Evolutionary conservation across 129 eudicot species (phyloP).

Genomic region (Saposhnikovia divaricata): DNA sequence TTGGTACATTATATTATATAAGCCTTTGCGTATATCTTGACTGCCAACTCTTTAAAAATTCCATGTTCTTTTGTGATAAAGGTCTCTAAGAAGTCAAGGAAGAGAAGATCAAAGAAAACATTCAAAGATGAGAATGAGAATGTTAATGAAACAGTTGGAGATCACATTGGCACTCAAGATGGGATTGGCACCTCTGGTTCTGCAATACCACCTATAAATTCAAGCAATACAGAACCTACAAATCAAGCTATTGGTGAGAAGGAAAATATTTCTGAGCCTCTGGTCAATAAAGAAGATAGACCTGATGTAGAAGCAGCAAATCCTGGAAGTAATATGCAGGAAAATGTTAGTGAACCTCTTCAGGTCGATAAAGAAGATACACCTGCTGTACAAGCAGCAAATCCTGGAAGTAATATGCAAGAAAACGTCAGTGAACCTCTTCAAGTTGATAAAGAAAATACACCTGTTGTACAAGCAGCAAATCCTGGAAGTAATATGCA

Average conservation of each 20-base stretch:
- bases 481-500: constrained; percentile 20
- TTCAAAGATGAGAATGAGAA: constrained; percentile 30
- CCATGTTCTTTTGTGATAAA: constrained; percentile 14
- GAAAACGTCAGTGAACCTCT: constrained; percentile 12
- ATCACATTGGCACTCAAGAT: constrained; percentile 29
- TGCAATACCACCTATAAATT: constrained; percentile 29
- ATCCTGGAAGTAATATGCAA: constrained; percentile 19
- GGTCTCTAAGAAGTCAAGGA: constrained; percentile 80
- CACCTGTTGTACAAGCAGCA: constrained; percentile 15
- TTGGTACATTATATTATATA: neutral
- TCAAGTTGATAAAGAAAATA: constrained; percentile 32
- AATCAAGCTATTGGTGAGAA: constrained; percentile 22
- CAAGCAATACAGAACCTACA: constrained; percentile 19
- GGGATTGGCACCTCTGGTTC: constrained; percentile 20
- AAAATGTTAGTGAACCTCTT: constrained; percentile 10
- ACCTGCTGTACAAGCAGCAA: constrained; percentile 13
- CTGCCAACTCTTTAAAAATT: neutral
- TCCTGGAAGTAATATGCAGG: constrained; percentile 19
- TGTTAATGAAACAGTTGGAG: constrained; percentile 26
- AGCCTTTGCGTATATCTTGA: constrained; percentile 2
- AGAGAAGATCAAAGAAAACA: constrained; percentile 45
- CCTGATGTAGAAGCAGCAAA: constrained; percentile 20
- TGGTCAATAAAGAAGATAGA: constrained; percentile 8
- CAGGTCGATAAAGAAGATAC: constrained; percentile 29
- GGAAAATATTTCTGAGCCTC: constrained; percentile 20